phyloP scores from a whole-genome alignment of 148 eudicot species.

The Limonium bicolor region DNA sequence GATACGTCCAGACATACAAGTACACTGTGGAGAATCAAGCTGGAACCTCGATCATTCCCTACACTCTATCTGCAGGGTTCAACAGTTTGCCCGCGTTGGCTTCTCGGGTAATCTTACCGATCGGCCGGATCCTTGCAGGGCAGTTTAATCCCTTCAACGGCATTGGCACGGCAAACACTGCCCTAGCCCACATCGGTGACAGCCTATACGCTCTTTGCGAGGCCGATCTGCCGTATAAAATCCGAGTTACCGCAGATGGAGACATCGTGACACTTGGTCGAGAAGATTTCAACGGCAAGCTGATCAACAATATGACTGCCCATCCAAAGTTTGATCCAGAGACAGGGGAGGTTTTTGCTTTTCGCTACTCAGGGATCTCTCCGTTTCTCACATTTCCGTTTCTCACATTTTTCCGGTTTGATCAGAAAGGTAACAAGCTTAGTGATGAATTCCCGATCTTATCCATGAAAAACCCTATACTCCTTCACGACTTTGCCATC shows the following conservation, averaged over 20 bases:
- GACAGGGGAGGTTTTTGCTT: constrained; percentile 7
- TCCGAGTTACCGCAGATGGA: background rate
- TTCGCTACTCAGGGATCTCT: constrained; percentile 4
- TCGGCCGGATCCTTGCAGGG: constrained; percentile 5
- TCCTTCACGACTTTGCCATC: constrained; percentile 18
- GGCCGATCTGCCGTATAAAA: constrained; percentile 10
- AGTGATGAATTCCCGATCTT: constrained; percentile 8
- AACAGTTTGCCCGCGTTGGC: constrained; percentile 10
- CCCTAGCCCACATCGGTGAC: constrained; percentile 9
- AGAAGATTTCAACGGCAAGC: constrained; percentile 5
- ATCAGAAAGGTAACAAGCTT: background rate
- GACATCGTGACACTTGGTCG: constrained; percentile 8
- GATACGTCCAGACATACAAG: constrained; percentile 12
- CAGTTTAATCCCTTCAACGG: constrained; percentile 7
- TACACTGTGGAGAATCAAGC: constrained; percentile 6
- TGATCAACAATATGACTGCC: constrained; percentile 6
- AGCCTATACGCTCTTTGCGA: constrained; percentile 6
- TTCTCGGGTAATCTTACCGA: constrained; percentile 1
- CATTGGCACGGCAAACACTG: constrained; percentile 8
- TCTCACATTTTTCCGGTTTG: constrained; percentile 6
- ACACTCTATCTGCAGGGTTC: constrained; percentile 10
- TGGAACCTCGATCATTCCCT: constrained; percentile 8
- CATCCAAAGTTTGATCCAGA: constrained; percentile 6
- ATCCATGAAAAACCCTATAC: constrained; percentile 9
- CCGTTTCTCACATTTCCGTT: too few species aligned